These are phyloP conservation scores for Dipteronia sinensis DNA, from an alignment of 345 rosid genomes.

Conservation along the genomic window DNA sequence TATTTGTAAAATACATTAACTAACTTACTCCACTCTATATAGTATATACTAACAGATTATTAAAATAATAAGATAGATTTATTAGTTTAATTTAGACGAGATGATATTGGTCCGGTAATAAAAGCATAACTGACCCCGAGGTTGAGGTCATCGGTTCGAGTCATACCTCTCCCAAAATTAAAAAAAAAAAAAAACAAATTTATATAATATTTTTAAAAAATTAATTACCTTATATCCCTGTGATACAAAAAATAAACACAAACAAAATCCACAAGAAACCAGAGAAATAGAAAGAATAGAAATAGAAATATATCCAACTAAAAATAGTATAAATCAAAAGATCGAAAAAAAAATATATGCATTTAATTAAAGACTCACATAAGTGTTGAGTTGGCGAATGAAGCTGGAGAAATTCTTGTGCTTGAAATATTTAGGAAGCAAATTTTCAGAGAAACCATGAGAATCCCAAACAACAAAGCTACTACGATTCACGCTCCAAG, in stretches of 20 bases:
- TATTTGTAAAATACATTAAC: background rate
- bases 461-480: conserved; percentile 70
- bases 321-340: too few relatives aligned
- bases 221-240: background rate
- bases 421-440: conserved; percentile 69
- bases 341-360: background rate
- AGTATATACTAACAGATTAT: too few relatives aligned
- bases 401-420: conserved; percentile 80
- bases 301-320: too few relatives aligned
- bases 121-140: too few relatives aligned
- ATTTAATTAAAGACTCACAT: conserved; percentile 42
- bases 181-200: too few relatives aligned
- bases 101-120: too few relatives aligned
- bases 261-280: background rate
- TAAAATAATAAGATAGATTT: background rate
- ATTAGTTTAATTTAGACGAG: too few relatives aligned
- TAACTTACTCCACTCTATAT: too few relatives aligned
- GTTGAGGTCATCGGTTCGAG: too few relatives aligned
- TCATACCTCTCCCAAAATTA: too few relatives aligned
- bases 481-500: conserved; percentile 47
- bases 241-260: background rate
- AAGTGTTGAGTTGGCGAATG: conserved; percentile 71
- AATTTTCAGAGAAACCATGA: conserved; percentile 38
- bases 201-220: too few relatives aligned
- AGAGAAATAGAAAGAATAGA: background rate